These are phyloP conservation scores for Acacia pycnantha DNA, from an alignment of 331 rosid genomes.

Conservation along the genomic window DNA sequence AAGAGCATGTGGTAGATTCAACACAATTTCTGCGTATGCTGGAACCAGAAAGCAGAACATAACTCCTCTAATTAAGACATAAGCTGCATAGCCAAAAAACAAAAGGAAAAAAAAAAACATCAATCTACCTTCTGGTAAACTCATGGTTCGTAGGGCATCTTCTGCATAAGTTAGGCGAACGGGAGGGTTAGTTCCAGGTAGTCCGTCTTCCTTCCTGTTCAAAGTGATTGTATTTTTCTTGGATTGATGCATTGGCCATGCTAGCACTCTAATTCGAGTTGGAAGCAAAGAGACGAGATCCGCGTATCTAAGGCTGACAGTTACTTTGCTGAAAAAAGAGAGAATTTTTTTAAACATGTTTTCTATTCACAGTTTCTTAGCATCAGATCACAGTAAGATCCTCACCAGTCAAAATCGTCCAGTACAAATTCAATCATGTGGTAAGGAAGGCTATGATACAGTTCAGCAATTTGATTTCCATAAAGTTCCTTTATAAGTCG, in stretches of 20 bases:
- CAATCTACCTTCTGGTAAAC: conserved; percentile 58
- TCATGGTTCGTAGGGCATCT: conserved; percentile 61
- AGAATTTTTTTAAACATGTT: conserved; percentile 9
- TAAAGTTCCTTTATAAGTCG: conserved; percentile 70
- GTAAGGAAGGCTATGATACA: conserved; percentile 65
- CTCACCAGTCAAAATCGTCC: conserved; percentile 65
- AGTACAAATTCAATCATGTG: conserved; percentile 53
- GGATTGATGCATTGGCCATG: conserved; percentile 59
- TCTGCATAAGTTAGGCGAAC: conserved; percentile 60
- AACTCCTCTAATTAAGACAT: neutral
- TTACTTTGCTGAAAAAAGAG: conserved; percentile 57
- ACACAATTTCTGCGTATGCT: conserved; percentile 77
- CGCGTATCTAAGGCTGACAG: conserved; percentile 58
- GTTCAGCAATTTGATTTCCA: conserved; percentile 64
- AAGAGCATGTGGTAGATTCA: conserved; percentile 58
- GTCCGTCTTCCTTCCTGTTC: conserved; percentile 50
- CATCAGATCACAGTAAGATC: neutral
- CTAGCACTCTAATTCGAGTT: conserved; percentile 51
- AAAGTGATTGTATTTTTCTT: conserved; percentile 38
- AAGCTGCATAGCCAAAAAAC: neutral
- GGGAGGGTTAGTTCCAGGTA: conserved; percentile 39
- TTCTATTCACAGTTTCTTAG: neutral
- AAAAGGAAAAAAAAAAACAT: neutral
- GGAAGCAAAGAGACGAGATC: conserved; percentile 68
- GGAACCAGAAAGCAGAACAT: conserved; percentile 7